phyloP scores from a whole-genome alignment of 1,284 basidiomycete species.

The Puccinia brachypodii region DNA sequence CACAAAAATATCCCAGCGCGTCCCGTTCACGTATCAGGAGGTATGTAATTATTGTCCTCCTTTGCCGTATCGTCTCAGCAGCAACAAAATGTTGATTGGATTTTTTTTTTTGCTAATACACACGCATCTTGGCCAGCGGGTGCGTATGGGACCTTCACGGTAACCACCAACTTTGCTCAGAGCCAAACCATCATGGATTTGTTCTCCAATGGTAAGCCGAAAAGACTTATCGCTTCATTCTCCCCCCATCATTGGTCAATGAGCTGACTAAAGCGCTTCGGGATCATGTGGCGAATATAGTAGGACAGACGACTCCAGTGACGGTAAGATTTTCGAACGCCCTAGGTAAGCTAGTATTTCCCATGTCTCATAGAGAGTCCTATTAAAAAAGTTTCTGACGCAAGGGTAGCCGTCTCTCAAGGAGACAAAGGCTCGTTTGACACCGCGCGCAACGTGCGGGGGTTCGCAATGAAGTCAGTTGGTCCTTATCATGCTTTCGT shows the following conservation, averaged over 20 bases:
- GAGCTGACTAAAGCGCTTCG: neutral
- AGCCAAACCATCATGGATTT: conserved; percentile 40
- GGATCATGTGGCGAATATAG: neutral
- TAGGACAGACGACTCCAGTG: conserved; percentile 16
- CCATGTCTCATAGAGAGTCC: neutral
- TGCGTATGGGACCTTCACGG: conserved; percentile 38
- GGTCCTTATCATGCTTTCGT: neutral
- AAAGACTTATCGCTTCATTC: neutral
- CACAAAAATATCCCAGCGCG: conserved; percentile 24
- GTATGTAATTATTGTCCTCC: neutral
- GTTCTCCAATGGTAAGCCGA: conserved; percentile 4
- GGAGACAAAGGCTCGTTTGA: conserved; percentile 36
- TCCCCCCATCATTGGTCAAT: neutral
- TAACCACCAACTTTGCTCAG: conserved; percentile 38
- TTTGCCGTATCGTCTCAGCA: neutral
- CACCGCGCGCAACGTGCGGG: conserved; percentile 42
- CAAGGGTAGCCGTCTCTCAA: neutral
- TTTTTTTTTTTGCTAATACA: neutral
- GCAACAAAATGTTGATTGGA: neutral
- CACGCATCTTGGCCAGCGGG: neutral
- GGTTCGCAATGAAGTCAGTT: conserved; percentile 37
- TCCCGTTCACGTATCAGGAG: conserved; percentile 19
- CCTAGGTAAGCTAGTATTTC: neutral
- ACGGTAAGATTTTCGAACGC: conserved; percentile 38
- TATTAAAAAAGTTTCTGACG: neutral